Conservation (phyloP, 192 early-diverging fungal genomes). For the Coemansia sp. region DNA sequence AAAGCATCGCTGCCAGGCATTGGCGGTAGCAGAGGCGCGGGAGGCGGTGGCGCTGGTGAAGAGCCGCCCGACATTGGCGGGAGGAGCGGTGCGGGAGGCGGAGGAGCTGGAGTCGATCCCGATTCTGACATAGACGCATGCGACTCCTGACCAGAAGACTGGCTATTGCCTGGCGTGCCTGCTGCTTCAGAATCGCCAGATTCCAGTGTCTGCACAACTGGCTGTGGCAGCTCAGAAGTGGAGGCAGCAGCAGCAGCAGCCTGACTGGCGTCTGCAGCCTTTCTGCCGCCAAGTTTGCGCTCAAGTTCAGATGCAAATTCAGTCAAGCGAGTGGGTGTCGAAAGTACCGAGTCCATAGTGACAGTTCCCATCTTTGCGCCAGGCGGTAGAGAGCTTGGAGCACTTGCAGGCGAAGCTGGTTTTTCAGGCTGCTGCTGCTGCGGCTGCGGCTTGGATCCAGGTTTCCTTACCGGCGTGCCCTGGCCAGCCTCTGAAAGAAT, state of each 20-base stretch:
- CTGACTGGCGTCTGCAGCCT: background rate
- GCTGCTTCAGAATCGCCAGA: no score
- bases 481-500: conserved; percentile 46
- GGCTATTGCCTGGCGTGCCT: no score
- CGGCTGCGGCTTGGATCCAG: conserved; percentile 1
- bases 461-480: conserved; percentile 28
- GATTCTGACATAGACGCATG: no score
- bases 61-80: conserved; percentile 5
- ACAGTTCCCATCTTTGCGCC: conserved; percentile 51
- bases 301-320: conserved; percentile 52
- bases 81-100: conserved; percentile 34
- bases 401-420: background rate
- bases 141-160: no score
- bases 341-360: conserved; percentile 50
- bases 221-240: background rate
- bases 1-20: conserved; percentile 11
- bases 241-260: conserved; percentile 6
- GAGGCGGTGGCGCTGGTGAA: conserved; percentile 32
- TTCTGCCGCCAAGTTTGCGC: conserved; percentile 42
- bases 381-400: conserved; percentile 11
- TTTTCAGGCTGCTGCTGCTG: background rate
- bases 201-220: conserved; percentile 6
- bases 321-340: conserved; percentile 37
- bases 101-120: conserved; percentile 5
- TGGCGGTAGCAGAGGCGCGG: conserved; percentile 27